Base-by-base conservation (phyloP, 257 asterid genomes). In the Haberlea rhodopensis region DNA sequence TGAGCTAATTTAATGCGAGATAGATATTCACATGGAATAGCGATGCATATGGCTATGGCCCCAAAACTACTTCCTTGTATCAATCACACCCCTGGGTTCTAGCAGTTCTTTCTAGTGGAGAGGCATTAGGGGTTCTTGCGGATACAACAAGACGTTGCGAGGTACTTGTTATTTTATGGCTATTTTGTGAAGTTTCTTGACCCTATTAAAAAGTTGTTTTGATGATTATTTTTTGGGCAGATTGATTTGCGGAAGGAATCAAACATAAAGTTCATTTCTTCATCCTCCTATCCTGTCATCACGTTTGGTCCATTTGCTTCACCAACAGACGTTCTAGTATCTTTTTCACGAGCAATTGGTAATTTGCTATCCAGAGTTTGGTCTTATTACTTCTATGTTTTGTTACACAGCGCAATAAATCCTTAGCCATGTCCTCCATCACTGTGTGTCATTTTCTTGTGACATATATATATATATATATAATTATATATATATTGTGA, bases 41-140 rank as follows among this genome's bases (percentile, higher is more conserved):
- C 15, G 99, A 89, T 79, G 97, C 99, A 1, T 89, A 91, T 91
- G 97, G 97, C 49, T 92, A 85, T 76, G 96, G 97, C 37, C 5
- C 91, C 19, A 96, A 90, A 76, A 89, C 97, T 68, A 85, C 96
- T 59, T 87, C 99, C 53, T 79, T 92, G 81, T 92, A 92, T 80
- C 97, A 92, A 78, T 92, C 99, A 54, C 99, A 92, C 76, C 99
- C 99, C 25, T 92, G 99, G 99, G 80, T 89, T 70, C 83, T 92
- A n/a, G 94, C 82, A 9, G 82, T 92, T 74, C 91, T 92, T 77
- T 91, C 96, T 55, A 78, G 71, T 63, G 99, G 99, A 64, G 89
- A 88, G 79, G 82, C 99, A 55, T 60, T 89, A 25, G 97, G 99
- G 53, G 82, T 89, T 76, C 95, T 92, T 79, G 99, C 97, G 0